Evolutionary conservation across 2,329 filamentous ascomycete species (phyloP).

Genomic region (Acrodontium crateriforme): DNA sequence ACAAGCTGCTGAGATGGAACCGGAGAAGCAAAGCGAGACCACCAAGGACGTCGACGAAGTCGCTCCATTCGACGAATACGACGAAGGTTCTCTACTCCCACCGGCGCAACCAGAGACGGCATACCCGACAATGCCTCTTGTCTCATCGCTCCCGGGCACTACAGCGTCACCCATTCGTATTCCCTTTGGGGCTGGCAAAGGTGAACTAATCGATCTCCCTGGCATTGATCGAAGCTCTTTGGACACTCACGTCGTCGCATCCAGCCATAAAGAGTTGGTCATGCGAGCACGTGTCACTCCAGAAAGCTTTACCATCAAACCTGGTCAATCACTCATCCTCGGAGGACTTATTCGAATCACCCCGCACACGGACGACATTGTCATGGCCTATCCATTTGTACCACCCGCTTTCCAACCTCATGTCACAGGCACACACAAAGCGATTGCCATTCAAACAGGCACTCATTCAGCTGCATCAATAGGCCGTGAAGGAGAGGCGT

Average conservation of each 20-base stretch:
- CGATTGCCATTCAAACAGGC: conserved; percentile 52
- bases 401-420: conserved; percentile 53
- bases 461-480: conserved; percentile 4
- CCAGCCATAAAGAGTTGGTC: conserved; percentile 53
- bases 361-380: conserved; percentile 49
- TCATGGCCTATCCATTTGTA: conserved; percentile 79
- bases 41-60: conserved; percentile 6
- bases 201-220: conserved; percentile 86
- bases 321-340: conserved; percentile 67
- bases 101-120: conserved; percentile 58
- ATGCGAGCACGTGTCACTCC: conserved; percentile 68
- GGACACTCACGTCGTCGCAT: conserved; percentile 53
- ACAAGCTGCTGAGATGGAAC: conserved; percentile 1
- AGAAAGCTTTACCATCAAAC: conserved; percentile 57
- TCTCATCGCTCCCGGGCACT: conserved; percentile 78
- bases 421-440: conserved; percentile 67
- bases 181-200: conserved; percentile 71
- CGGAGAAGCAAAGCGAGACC: conserved; percentile 1
- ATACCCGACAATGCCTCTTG: conserved; percentile 73
- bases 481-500: conserved; percentile 36
- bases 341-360: conserved; percentile 76
- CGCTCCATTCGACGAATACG: conserved; percentile 13
- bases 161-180: conserved; percentile 91
- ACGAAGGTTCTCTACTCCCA: conserved; percentile 46
- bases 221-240: conserved; percentile 65